Evolutionary conservation across 108 stramenopile species (phyloP).

Genomic region (Thalassiosira profunda): DNA sequence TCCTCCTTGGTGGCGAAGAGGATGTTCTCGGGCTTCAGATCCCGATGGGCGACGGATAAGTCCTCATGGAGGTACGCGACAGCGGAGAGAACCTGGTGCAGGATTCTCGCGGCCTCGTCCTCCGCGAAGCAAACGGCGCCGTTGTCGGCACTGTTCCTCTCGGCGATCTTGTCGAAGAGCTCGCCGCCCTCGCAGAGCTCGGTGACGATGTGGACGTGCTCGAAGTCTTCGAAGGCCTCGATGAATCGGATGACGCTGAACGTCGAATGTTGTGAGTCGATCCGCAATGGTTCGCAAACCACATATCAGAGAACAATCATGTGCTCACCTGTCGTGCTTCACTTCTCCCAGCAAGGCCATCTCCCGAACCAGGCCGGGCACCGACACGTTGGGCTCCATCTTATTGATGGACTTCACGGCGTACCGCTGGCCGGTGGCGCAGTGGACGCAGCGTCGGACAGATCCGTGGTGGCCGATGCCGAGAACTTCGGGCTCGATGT

Average conservation of each 20-base stretch:
- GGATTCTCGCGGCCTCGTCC: slow-evolving; percentile 70
- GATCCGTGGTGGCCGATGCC: slow-evolving; percentile 32
- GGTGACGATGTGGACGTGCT: slow-evolving; percentile 83
- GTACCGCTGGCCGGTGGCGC: slow-evolving; percentile 15
- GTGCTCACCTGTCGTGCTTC: slow-evolving; percentile 77
- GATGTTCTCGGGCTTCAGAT: slow-evolving; percentile 96
- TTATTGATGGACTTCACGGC: slow-evolving; percentile 35
- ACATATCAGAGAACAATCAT: no score
- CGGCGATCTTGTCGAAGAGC: slow-evolving; percentile 93
- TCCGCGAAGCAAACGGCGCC: slow-evolving; percentile 89
- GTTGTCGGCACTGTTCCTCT: no score
- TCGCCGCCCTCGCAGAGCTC: slow-evolving; percentile 93
- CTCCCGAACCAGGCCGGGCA: slow-evolving; percentile 36
- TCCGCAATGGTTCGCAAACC: no score
- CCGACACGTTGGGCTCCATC: background rate
- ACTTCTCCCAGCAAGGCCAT: slow-evolving; percentile 52
- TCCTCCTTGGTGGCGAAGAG: slow-evolving; percentile 45
- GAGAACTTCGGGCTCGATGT: slow-evolving; percentile 25
- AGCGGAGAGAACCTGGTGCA: slow-evolving; percentile 77
- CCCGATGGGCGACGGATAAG: slow-evolving; percentile 81
- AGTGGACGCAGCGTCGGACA: slow-evolving; percentile 24
- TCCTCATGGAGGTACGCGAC: slow-evolving; percentile 86
- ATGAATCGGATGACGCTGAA: slow-evolving; percentile 77
- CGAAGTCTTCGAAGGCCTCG: slow-evolving; percentile 75
- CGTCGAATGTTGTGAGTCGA: no score